phyloP scores from a whole-genome alignment of 768 basidiomycete genomes.

The Boletus sp. region DNA sequence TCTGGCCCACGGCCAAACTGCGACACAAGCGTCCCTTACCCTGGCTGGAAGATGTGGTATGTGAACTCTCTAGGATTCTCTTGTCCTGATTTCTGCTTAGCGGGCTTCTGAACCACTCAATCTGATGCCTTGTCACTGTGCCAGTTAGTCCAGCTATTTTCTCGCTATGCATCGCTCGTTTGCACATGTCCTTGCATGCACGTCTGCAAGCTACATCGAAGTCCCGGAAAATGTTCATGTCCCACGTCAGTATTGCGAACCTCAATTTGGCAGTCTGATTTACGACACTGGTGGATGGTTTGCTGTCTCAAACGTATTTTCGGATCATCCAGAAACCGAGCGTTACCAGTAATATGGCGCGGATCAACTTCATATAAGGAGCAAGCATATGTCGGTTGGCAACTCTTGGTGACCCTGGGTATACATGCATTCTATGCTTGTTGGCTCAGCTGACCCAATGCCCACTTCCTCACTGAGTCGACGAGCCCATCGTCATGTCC shows the following conservation, averaged over 20 bases:
- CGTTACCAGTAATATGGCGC: not conserved
- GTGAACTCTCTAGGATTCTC: not conserved
- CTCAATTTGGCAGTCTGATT: not conserved
- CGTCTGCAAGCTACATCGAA: not conserved
- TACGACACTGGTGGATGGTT: not conserved
- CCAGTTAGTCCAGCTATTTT: not conserved
- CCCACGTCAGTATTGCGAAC: constrained; percentile 1
- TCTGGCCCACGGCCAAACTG: not conserved
- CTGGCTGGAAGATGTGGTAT: not conserved
- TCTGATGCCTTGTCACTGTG: not conserved
- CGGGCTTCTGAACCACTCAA: not conserved
- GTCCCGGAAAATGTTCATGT: not conserved
- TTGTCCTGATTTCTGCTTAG: not conserved
- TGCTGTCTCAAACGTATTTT: constrained; percentile 1
- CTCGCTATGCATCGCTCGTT: not conserved
- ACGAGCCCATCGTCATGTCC: not conserved
- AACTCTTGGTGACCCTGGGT: not conserved
- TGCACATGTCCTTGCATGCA: not conserved
- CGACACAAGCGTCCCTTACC: not conserved
- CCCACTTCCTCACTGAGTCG: not conserved
- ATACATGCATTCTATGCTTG: not conserved
- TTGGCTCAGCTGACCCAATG: not conserved
- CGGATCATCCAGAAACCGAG: not conserved
- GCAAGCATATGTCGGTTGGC: not conserved
- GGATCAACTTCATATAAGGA: constrained; percentile 6